These are phyloP conservation scores for Coemansia sp. DNA, from an alignment of 192 early-diverging fungal genomes.

Conservation along the genomic window DNA sequence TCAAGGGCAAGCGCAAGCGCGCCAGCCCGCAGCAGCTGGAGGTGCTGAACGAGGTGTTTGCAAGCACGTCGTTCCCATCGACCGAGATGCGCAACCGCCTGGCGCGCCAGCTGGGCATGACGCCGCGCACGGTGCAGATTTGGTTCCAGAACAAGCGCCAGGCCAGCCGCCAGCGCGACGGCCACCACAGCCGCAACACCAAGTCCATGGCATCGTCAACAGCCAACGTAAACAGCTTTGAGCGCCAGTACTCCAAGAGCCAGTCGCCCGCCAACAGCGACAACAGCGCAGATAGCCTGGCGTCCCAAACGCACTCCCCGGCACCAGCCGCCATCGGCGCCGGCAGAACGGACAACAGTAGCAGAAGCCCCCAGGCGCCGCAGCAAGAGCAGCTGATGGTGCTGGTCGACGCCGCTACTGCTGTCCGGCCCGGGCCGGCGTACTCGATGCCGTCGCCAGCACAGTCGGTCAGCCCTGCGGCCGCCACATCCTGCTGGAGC, in stretches of 20 bases:
- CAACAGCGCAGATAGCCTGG: slow-evolving; percentile 3
- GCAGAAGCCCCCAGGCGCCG: slow-evolving; percentile 3
- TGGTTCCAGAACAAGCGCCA: slow-evolving; percentile 98
- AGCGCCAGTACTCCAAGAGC: slow-evolving; percentile 22
- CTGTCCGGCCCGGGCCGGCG: slow-evolving; percentile 9
- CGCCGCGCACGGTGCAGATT: slow-evolving; percentile 88
- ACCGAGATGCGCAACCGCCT: slow-evolving; percentile 76
- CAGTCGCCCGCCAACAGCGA: slow-evolving; percentile 16
- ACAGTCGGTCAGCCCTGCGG: neutral
- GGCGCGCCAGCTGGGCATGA: slow-evolving; percentile 80
- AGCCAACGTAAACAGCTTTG: slow-evolving; percentile 13
- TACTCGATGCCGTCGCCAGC: neutral
- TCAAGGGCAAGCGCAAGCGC: slow-evolving; percentile 78
- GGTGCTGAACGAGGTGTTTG: slow-evolving; percentile 75
- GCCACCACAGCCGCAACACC: slow-evolving; percentile 51
- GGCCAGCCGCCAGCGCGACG: slow-evolving; percentile 61
- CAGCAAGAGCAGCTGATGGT: slow-evolving; percentile 34
- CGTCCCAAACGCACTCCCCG: neutral
- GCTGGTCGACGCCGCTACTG: slow-evolving; percentile 35
- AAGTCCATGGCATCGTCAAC: slow-evolving; percentile 35
- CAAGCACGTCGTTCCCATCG: slow-evolving; percentile 77
- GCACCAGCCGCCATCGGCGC: neutral
- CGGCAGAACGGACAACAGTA: too few species aligned
- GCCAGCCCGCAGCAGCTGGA: slow-evolving; percentile 75
- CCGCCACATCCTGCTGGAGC: neutral